phyloP scores from a whole-genome alignment of 2,329 filamentous ascomycete species.

The Colletotrichum scovillei region DNA sequence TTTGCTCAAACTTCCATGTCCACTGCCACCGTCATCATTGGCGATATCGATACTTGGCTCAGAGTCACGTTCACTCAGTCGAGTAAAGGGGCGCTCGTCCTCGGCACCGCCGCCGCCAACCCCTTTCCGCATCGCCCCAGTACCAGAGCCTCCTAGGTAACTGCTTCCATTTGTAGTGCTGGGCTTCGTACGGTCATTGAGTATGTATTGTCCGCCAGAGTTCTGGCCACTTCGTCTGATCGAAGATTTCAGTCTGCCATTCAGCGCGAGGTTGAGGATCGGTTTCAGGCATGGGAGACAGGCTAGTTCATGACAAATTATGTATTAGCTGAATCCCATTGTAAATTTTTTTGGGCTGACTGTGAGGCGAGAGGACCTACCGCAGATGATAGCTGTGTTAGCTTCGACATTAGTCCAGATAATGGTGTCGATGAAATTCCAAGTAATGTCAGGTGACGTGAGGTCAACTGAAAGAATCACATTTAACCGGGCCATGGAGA shows the following conservation, averaged over 20 bases:
- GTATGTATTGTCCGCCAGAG: background rate
- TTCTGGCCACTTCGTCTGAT: background rate
- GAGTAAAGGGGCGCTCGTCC: background rate
- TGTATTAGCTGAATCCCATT: background rate
- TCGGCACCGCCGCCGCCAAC: background rate
- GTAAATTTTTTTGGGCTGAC: background rate
- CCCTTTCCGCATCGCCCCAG: background rate
- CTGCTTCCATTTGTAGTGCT: background rate
- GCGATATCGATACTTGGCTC: background rate
- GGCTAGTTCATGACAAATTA: background rate
- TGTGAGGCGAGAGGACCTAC: conserved; percentile 15
- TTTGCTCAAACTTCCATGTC: background rate
- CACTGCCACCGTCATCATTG: background rate
- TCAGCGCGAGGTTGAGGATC: background rate
- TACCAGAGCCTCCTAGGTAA: background rate
- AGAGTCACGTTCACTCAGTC: background rate
- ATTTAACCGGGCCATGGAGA: conserved; percentile 36
- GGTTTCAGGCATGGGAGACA: background rate
- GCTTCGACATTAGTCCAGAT: conserved; percentile 41
- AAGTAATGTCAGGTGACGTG: conserved; percentile 39
- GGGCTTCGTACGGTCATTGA: background rate
- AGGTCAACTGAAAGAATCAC: conserved; percentile 34
- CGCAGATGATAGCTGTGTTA: conserved; percentile 41
- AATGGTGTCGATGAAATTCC: conserved; percentile 39
- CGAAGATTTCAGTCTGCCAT: background rate